These are phyloP conservation scores for Oryza officinalis DNA, from an alignment of 176 grass and related monocot species.

Conservation along the genomic window DNA sequence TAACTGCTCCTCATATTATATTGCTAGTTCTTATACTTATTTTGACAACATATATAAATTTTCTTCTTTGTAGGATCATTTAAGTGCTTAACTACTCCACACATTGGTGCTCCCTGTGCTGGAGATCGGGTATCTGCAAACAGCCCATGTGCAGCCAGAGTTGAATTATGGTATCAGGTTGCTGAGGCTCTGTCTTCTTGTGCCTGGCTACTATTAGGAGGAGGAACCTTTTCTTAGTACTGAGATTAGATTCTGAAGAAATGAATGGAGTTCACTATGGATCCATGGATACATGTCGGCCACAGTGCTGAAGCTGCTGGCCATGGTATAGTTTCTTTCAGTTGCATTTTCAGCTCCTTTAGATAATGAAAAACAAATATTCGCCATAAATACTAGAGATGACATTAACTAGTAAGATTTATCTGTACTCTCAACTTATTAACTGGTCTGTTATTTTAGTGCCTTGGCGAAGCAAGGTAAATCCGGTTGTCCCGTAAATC, in stretches of 20 bases:
- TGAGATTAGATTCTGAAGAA: background rate
- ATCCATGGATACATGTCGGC: background rate
- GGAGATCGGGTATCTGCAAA: background rate
- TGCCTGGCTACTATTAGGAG: background rate
- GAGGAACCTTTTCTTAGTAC: background rate
- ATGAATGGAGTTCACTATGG: background rate
- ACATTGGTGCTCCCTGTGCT: no score
- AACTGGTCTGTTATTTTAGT: no score
- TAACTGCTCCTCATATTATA: conserved; percentile 23
- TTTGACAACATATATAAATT: no score
- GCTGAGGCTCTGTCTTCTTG: conserved; percentile 11
- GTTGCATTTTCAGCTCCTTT: no score
- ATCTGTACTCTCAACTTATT: no score
- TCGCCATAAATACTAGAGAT: no score
- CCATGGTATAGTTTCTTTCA: background rate
- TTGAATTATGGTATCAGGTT: conserved; percentile 13
- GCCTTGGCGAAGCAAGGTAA: no score
- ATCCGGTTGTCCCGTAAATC: no score
- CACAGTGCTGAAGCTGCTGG: background rate
- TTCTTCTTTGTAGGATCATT: no score
- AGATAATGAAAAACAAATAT: no score
- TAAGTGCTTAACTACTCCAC: no score
- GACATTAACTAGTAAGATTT: no score
- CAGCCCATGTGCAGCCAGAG: conserved; percentile 19
- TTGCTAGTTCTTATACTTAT: background rate